Base-by-base conservation (phyloP, 169 alveolate genomes). In the Cryptosporidium tyzzeri region DNA sequence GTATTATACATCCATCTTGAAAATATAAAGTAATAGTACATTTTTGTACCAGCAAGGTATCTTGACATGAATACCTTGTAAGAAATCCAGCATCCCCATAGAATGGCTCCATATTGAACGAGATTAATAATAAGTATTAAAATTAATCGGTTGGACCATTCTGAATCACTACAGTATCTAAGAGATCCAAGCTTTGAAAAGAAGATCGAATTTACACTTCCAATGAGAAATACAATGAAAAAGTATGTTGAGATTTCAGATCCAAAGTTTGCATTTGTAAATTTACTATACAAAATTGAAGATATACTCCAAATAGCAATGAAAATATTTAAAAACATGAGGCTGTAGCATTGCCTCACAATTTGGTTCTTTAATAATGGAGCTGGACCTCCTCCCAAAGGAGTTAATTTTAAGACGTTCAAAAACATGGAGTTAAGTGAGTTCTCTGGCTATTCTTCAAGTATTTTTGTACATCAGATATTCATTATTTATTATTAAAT, bases 1-100 rank as follows among this genome's bases (percentile, higher is more conserved):
- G 89, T 80, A 41, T 65, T 80, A 44, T 80, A 80, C 89, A 80
- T 80, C 89, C 89, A 80, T 39, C 74, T 80, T 62, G 89, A 80
- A 41, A 65, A 80, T 31, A 80, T 80, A 23, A 80, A 80, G 53
- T 80, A 80, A 31, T 80, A 80, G 62, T 80, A 80, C 80, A 65
- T 62, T 48, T 80, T 80, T 3, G 89, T 80, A 21, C 89, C 89
- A 21, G 75, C 75, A 7, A 80, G 55, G 41, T 62, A 65, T 67
- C 89, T 80, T 62, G 89, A 80, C 89, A 80, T 80, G 35, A 80
- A 80, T 80, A 80, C 89, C 29, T 62, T 80, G 50, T 80, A 80
- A 12, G 65, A 65, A 12, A 80, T 80, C 89, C 89, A 80, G 59
- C 89, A 80, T 39, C 89, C 89, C 89, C 89, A 80, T 16, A 80